phyloP scores from a whole-genome alignment of 768 basidiomycete genomes.

The Scleroderma citrinum region DNA sequence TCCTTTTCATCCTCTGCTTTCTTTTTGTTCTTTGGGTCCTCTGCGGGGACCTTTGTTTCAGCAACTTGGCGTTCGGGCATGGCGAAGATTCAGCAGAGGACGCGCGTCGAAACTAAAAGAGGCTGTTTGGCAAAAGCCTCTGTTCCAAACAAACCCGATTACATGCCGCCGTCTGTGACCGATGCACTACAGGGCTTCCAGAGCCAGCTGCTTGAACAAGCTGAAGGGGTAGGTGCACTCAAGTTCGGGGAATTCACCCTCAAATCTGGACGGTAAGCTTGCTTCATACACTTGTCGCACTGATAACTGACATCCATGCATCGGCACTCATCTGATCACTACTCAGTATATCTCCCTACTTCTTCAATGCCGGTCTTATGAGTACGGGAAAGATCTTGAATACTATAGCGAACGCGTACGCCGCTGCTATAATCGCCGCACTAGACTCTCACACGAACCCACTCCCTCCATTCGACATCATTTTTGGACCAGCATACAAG shows the following conservation, averaged over 20 bases:
- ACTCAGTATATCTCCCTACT: slow-evolving; percentile 83
- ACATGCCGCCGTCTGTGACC: neutral
- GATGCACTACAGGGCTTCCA: slow-evolving; percentile 44
- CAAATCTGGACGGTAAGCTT: slow-evolving; percentile 86
- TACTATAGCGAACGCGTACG: slow-evolving; percentile 75
- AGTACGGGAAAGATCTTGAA: slow-evolving; percentile 78
- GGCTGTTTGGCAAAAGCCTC: slow-evolving; percentile 28
- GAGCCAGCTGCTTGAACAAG: slow-evolving; percentile 59
- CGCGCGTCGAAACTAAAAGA: slow-evolving; percentile 27
- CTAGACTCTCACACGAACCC: slow-evolving; percentile 15
- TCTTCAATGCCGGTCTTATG: slow-evolving; percentile 92
- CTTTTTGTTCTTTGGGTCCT: slow-evolving; percentile 72
- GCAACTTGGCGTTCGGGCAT: slow-evolving; percentile 61
- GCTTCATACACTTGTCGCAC: too few relatives aligned
- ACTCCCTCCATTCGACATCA: slow-evolving; percentile 59
- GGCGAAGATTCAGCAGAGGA: slow-evolving; percentile 15
- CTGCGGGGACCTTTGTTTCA: slow-evolving; percentile 57
- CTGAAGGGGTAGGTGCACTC: slow-evolving; percentile 66
- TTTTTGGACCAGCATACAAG: slow-evolving; percentile 98
- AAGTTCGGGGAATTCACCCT: slow-evolving; percentile 90
- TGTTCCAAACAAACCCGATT: slow-evolving; percentile 23
- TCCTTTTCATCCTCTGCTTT: slow-evolving; percentile 43
- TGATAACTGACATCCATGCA: neutral
- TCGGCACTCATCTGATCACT: neutral
- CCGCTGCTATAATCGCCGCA: slow-evolving; percentile 64